Base-by-base conservation (phyloP, 345 rosid genomes). In the Lumnitzera racemosa region DNA sequence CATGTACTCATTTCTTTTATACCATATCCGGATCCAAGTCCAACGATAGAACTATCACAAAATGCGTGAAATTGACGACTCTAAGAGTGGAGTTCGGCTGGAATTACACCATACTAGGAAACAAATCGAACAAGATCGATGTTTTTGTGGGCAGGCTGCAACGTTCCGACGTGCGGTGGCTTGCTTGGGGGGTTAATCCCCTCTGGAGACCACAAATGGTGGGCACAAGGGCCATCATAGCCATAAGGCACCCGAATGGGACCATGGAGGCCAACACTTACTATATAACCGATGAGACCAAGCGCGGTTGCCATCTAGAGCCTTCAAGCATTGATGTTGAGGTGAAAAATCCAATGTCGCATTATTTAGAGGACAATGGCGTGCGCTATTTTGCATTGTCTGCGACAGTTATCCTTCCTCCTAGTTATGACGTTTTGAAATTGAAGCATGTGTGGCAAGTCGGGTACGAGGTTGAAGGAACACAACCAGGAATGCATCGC, bases 131-230 rank as follows among this genome's bases (percentile, higher is more conserved):
- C 1, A 49, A 14, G 46, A 25, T 81, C 12, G 67, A 75, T 0
- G 54, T 84, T 11, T 14, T 77, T 25, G 59, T 81, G 15, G 83
- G 81, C 49, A 56, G 54, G 0, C 64, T 29, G 55, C 46, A 51
- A 2, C 12, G 53, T 2, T 24, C 53, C 0, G 73, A 57, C 4
- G 16, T n/a, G 11, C 71, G 70, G 17, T 84, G 90, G 90, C 57
- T 84, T 5, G 90, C 81, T 5, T 84, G 90, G 90, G 84, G 90
- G 0, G 72, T 84, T 23, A 84, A 84, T 57, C 90, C 90, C 0
- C 4, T 15, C 2, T 10, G 47, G 6, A 7, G 6, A 36, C 78
- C 81, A 0, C 61, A 61, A 17, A 81, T 84, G 90, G 73, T 79
- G 4, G 86, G 90, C 11, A 84, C 90, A 13, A 54, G 80, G 29